Evolutionary conservation across 345 rosid species (phyloP), one percentile per base, ranked within the genome.

Genomic region (Viola odorata): DNA sequence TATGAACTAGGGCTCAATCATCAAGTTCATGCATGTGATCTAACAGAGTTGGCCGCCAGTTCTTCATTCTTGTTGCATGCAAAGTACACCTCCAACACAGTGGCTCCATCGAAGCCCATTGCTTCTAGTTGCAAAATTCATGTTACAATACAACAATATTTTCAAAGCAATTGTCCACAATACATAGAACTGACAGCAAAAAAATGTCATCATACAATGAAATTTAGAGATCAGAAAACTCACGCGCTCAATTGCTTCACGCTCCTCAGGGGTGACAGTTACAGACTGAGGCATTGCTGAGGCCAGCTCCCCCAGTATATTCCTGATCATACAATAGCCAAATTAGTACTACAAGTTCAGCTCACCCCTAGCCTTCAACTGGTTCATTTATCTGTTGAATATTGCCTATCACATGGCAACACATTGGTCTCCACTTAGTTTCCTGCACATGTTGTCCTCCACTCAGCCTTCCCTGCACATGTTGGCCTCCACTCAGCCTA

Each of bases 41-140:
- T 67, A 89, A 67, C 65, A 89, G 96, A 85, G 80, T 91, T 91
- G 42, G 96, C 96, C 12, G 98, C 98, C 61, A 89, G 78, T 68
- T 87, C 98, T 70, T 89, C 98, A 36, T 91, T 77, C 89, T 89
- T 89, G 88, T 91, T 87, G 82, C 96, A 91, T 5, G 98, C 96
- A 66, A 91, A 84, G 78, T 80, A 91, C 63, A 84, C 98, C 42
- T 91, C 96, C 50, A 88, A 64, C 6, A 85, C 98, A 42, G 83
- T 80, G 6, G 79, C 86, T 49, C 91, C 80, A 65, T 87, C 87
- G 58, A 87, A 91, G 10, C 98, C 96, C 98, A 91, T 89, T 6
- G 84, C 96, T 71, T 85, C 98, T 55, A 89, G 96, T 95, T 91
- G 75, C 16, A 61, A 65, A 5, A 14, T 8, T 3, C 6, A 32